Base-by-base conservation (phyloP, 164 flowering plant genomes). In the Warburgia ugandensis region DNA sequence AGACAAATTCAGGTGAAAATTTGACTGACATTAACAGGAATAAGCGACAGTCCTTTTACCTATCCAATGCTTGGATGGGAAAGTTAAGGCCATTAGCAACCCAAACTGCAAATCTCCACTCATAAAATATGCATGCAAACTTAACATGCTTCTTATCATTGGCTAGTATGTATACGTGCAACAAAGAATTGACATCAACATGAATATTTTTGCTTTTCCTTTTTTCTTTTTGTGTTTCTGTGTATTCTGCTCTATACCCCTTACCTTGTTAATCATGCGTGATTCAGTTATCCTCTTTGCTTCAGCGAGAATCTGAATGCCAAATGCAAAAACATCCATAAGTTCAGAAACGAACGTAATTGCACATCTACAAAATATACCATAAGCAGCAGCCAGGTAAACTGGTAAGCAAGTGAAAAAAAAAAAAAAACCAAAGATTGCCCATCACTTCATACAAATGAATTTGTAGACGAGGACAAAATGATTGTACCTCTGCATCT, bases 201-300 rank as follows among this genome's bases (percentile, higher is more conserved):
- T n/a, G n/a, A n/a, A n/a, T n/a, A n/a, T n/a, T n/a, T n/a, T n/a
- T n/a, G n/a, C n/a, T n/a, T n/a, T 31, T 31, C 35, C 35, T 31
- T 6, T 31, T 6, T 31, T 31, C 35, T 31, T 6, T 7, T 7
- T 6, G 35, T 31, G 12, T 6, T 6, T 14, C 20, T 16, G 43
- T 1, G 25, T 33, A 11, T n/a, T 12, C 2, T 13, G 42, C 3
- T 14, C 10, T 16, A 35, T 14, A 8, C 25, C n/a, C 25, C 31
- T 45, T 60, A 83, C 96, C 82, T 71, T 79, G 39, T 68, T 70
- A 58, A 72, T 69, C 58, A 71, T 68, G 45, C 94, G 90, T 28
- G 84, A 59, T 55, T 92, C 96, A n/a, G 81, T 40, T 64, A 91
- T 87, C 52, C 66, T 75, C 68, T 80, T 92, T 27, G 98, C 96